Percentiles rank a stretch among this genome's conserved stretches.
These are phyloP conservation scores for Lathyrus oleraceus DNA, from an alignment of 306 rosid genomes.

Conservation along the genomic window DNA sequence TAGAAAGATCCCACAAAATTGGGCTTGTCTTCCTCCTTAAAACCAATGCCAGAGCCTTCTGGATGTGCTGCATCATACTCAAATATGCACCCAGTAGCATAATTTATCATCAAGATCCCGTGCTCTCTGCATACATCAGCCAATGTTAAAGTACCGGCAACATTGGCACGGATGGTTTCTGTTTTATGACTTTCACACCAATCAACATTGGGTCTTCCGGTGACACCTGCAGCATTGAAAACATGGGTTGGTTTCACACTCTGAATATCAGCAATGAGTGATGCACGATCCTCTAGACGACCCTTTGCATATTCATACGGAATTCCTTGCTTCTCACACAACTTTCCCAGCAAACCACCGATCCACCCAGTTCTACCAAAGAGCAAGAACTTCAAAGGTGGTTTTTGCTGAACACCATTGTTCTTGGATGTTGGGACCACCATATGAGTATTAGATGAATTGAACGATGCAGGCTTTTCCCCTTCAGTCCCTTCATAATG, in stretches of 20 bases:
- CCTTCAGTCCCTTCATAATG: slow-evolving; percentile 60
- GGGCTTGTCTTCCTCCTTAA: slow-evolving; percentile 81
- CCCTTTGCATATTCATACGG: too few relatives aligned
- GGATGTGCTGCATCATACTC: slow-evolving; percentile 77
- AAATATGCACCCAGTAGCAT: slow-evolving; percentile 86
- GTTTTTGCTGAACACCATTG: slow-evolving; percentile 45
- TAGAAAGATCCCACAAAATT: slow-evolving; percentile 80
- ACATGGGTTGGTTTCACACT: too few relatives aligned
- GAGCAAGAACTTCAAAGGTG: too few relatives aligned
- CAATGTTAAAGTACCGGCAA: slow-evolving; percentile 72
- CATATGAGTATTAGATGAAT: slow-evolving; percentile 58
- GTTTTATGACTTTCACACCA: slow-evolving; percentile 78
- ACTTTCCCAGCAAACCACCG: too few relatives aligned
- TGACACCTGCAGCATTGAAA: too few relatives aligned
- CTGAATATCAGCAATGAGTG: too few relatives aligned
- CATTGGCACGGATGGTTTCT: slow-evolving; percentile 74
- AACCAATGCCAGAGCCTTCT: slow-evolving; percentile 76
- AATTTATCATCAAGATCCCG: slow-evolving; percentile 67
- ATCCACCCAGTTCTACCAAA: too few relatives aligned
- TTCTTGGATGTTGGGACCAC: slow-evolving; percentile 62
- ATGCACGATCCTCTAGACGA: too few relatives aligned
- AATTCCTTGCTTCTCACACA: too few relatives aligned
- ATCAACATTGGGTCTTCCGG: too few relatives aligned
- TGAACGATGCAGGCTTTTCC: slow-evolving; percentile 44
- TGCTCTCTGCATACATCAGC: slow-evolving; percentile 83